Evolutionary conservation across 768 basidiomycete genomes (phyloP), one percentile per base, ranked within the genome.

Genomic region (Trichaptum fuscoviolaceum): DNA sequence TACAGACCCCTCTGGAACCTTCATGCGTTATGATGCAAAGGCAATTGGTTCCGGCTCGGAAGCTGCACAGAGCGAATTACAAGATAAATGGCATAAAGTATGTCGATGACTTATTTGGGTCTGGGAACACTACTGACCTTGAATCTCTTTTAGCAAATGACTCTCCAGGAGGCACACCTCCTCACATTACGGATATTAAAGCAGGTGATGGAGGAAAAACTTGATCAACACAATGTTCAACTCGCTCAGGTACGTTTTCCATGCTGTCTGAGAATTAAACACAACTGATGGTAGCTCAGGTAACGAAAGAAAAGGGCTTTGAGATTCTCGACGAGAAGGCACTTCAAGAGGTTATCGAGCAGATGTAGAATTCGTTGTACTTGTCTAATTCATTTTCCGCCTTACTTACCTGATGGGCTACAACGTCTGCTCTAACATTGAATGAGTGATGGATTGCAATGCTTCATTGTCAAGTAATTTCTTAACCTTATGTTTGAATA

Each of bases 151-250:
- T 72, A 99, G 96, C 88, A 89, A 86, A 96, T 99, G 88, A 89
- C 91, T 8, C 81, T 99, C 25, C 78, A 83, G 70, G 95, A 97
- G 77, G 97, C 95, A 0, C 93, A 98, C 71, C 81, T 85, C 52
- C 80, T 99, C 69, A 90, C 93, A 2, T 80, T 99, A 64, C 89
- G 87, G 69, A 93, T 99, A 60, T 81, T 99, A 69, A 99, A 99
- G 80, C 95, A 99, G 80, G 97, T 99, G 58, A 99, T 99, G 97
- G 97, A 99, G 77, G 97, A 99, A 81, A 98, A 97, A 77, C 85
- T 99, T 58, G 96, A 99, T 78, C 93, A 97, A 71, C 96, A 98
- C 80, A 99, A 99, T 71, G 96, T 99, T 26, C 96, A 99, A 77
- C 83, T 99, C 17, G 95, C 96, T 64, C 95, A 96, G 84, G 96